Conservation (phyloP, 2,329 filamentous ascomycete species). For the Phialophora chinensis region DNA sequence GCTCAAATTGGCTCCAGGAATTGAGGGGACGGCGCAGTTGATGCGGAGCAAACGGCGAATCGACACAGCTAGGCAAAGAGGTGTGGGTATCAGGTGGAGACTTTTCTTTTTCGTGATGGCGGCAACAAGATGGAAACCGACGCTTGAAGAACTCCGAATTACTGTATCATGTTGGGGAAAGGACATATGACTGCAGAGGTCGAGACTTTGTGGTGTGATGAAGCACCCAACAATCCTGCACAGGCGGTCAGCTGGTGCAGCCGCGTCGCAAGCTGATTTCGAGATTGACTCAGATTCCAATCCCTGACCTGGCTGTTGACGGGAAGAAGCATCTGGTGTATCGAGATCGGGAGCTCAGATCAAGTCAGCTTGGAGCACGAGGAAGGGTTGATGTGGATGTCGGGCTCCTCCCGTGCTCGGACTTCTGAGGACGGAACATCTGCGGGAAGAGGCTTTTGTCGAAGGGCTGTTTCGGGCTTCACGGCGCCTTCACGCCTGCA, state of each 20-base stretch:
- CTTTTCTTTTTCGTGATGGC: slow-evolving; percentile 30
- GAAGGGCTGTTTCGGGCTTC: slow-evolving; percentile 1
- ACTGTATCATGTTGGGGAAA: slow-evolving; percentile 6
- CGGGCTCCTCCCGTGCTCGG: slow-evolving; percentile 1
- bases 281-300: slow-evolving; percentile 12
- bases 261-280: background rate
- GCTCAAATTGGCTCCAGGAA: slow-evolving; percentile 20
- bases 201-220: slow-evolving; percentile 15
- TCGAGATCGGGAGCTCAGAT: slow-evolving; percentile 3
- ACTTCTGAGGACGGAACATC: slow-evolving; percentile 9
- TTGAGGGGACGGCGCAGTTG: slow-evolving; percentile 15
- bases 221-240: slow-evolving; percentile 4
- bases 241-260: slow-evolving; percentile 10
- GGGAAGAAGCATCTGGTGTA: slow-evolving; percentile 1
- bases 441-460: slow-evolving; percentile 9
- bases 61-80: slow-evolving; percentile 2
- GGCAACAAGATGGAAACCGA: slow-evolving; percentile 15
- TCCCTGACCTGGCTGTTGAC: slow-evolving; percentile 8
- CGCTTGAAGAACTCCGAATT: slow-evolving; percentile 9
- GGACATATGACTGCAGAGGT: slow-evolving; percentile 10
- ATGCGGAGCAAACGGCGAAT: slow-evolving; percentile 30
- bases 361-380: background rate
- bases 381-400: background rate
- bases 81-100: slow-evolving; percentile 27
- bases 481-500: slow-evolving; percentile 23